phyloP scores from a whole-genome alignment of 768 basidiomycete genomes.

The Nidula microcarpa region DNA sequence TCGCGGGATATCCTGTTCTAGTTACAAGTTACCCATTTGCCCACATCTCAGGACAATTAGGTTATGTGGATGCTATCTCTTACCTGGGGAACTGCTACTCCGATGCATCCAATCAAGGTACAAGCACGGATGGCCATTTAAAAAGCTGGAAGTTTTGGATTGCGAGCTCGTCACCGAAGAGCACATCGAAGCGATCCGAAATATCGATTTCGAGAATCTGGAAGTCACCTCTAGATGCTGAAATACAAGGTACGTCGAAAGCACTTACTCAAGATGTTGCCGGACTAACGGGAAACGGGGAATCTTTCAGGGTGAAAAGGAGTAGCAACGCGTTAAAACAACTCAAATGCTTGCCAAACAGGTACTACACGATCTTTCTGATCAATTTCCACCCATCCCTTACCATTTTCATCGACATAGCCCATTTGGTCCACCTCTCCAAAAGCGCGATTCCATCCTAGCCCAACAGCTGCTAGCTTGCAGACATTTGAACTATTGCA shows the following conservation, averaged over 20 bases:
- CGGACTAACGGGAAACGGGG: too few relatives aligned
- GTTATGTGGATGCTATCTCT: background rate
- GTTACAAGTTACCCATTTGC: background rate
- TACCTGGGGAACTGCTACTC: background rate
- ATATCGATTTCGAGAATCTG: background rate
- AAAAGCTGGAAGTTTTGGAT: background rate
- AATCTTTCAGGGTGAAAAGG: too few relatives aligned
- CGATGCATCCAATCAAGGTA: background rate
- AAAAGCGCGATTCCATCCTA: slow-evolving; percentile 66
- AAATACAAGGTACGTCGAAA: too few relatives aligned
- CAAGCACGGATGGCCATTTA: background rate
- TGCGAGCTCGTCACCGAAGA: background rate
- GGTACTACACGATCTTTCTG: slow-evolving; percentile 51
- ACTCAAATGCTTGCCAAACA: slow-evolving; percentile 55
- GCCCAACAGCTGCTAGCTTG: slow-evolving; percentile 51
- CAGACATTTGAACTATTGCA: slow-evolving; percentile 56
- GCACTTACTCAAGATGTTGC: too few relatives aligned
- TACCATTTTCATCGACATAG: slow-evolving; percentile 36
- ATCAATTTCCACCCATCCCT: slow-evolving; percentile 69
- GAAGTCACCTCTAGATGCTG: background rate
- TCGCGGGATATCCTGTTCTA: background rate
- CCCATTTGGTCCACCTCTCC: slow-evolving; percentile 47
- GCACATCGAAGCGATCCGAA: background rate
- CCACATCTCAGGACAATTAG: background rate
- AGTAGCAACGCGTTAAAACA: slow-evolving; percentile 28